Percentiles rank a stretch among this genome's conserved stretches.
Evolutionary conservation across 805 yeast species (phyloP).

Genomic region (Pichia scutulata): DNA sequence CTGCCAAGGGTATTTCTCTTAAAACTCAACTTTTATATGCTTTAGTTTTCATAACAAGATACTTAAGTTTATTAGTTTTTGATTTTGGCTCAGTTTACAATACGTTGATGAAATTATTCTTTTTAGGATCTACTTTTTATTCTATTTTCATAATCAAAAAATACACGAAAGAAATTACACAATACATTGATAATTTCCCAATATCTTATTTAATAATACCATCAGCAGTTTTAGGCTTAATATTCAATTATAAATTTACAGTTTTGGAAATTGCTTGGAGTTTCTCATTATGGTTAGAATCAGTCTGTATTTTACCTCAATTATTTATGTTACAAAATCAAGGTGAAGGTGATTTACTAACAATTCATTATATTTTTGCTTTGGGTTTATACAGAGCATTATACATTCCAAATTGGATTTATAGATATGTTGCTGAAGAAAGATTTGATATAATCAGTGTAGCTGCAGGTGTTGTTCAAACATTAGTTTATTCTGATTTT

Average conservation of each 20-base stretch:
- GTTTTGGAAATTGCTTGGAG: conserved; percentile 71
- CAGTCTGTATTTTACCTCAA: conserved; percentile 90
- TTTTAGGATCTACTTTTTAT: conserved; percentile 67
- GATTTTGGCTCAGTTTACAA: conserved; percentile 64
- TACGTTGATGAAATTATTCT: conserved; percentile 72
- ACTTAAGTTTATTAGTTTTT: conserved; percentile 49
- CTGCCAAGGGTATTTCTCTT: conserved; percentile 78
- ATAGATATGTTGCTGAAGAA: conserved; percentile 64
- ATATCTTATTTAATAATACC: conserved; percentile 63
- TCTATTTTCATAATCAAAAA: conserved; percentile 65
- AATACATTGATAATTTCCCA: conserved; percentile 64
- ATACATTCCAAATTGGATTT: conserved; percentile 92
- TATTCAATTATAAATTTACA: conserved; percentile 62
- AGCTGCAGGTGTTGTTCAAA: conserved; percentile 77
- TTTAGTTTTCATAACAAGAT: conserved; percentile 65
- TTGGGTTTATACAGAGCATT: conserved; percentile 84
- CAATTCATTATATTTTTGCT: conserved; percentile 90
- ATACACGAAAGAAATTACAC: conserved; percentile 52
- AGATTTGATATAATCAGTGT: conserved; percentile 65
- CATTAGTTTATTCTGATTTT: conserved; percentile 86
- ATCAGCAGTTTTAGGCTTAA: conserved; percentile 44
- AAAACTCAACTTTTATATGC: conserved; percentile 82
- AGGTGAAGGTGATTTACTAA: conserved; percentile 81
- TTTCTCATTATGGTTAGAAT: conserved; percentile 86
- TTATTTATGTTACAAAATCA: conserved; percentile 81